These are phyloP conservation scores for Mallotus nudiflorus DNA, from an alignment of 345 rosid species.

Conservation along the genomic window DNA sequence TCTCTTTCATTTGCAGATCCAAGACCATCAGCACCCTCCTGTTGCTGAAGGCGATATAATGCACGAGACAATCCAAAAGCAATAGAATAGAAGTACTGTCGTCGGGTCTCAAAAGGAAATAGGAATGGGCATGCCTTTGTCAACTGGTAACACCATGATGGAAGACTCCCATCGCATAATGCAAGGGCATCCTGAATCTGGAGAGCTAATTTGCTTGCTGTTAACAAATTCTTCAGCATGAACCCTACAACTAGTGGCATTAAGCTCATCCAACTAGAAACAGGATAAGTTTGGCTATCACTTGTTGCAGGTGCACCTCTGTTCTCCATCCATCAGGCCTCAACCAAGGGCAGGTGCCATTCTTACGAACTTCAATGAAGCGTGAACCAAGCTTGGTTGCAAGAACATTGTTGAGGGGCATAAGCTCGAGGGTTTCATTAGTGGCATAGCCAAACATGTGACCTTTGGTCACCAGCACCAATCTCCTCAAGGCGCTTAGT, in stretches of 20 bases:
- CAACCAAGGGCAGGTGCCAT: slow-evolving; percentile 48
- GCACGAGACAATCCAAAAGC: slow-evolving; percentile 99
- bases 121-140: slow-evolving; percentile 95
- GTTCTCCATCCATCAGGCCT: slow-evolving; percentile 71
- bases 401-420: slow-evolving; percentile 24
- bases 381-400: slow-evolving; percentile 24
- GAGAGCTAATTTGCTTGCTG: slow-evolving; percentile 88
- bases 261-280: slow-evolving; percentile 71
- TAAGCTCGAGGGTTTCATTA: slow-evolving; percentile 21
- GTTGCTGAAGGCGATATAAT: slow-evolving; percentile 95
- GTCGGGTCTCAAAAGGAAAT: slow-evolving; percentile 95
- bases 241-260: slow-evolving; percentile 52
- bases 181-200: slow-evolving; percentile 99
- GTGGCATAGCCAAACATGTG: slow-evolving; percentile 29
- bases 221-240: slow-evolving; percentile 79
- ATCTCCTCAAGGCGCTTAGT: slow-evolving; percentile 21
- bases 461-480: slow-evolving; percentile 28
- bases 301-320: slow-evolving; percentile 43
- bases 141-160: slow-evolving; percentile 96
- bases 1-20: slow-evolving; percentile 87
- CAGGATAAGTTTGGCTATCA: slow-evolving; percentile 58
- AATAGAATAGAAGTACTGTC: slow-evolving; percentile 96
- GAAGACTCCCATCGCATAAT: slow-evolving; percentile 96
- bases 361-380: slow-evolving; percentile 23
- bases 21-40: slow-evolving; percentile 96